Evolutionary conservation across 2,329 filamentous ascomycete species (phyloP), one percentile per base, ranked within the genome.

Genomic region (Trichoderma simmonsii): DNA sequence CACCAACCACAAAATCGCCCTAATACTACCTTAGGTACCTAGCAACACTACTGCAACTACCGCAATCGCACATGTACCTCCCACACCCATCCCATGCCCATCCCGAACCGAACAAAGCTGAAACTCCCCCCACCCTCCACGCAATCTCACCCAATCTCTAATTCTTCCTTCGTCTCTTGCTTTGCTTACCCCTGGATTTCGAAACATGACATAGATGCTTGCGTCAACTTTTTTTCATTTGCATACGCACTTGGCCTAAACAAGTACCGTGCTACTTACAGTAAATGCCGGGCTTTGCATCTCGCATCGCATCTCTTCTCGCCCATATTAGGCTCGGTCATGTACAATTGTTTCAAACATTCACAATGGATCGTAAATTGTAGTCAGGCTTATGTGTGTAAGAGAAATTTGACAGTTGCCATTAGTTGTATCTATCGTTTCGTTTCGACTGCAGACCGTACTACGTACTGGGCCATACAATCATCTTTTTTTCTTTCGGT

Each of bases 61-160:
- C n/a, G 43, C 43, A 8, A 51, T 21, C 43, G 43, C 43, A 43
- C 39, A 51, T 51, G 21, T 54, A 54, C 48, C 48, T 24, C n/a
- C 48, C 21, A 18, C 15, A 18, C 36, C 39, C 18, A 48, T 11
- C 39, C 18, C 18, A n/a, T n/a, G 6, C n/a, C 43, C 15, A 18
- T 3, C 43, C 43, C 43, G 43, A 51, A 51, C 18, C n/a, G 11
- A 51, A 51, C 24, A 32, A 54, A 54, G 57, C 67, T 70, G 57
- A 67, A 70, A 62, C 64, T 57, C 18, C 36, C 60, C 60, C 12
- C 34, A 24, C 60, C 51, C 32, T 67, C 34, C 57, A 54, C 57
- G 57, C 67, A 70, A 70, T 70, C 67, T 70, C 57, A 62, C 67
- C 51, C 51, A 54, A 67, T 57, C 48, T 57, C 21, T 36, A 39